Conservation (phyloP, 345 rosid species). For the Gossypium sturtianum region DNA sequence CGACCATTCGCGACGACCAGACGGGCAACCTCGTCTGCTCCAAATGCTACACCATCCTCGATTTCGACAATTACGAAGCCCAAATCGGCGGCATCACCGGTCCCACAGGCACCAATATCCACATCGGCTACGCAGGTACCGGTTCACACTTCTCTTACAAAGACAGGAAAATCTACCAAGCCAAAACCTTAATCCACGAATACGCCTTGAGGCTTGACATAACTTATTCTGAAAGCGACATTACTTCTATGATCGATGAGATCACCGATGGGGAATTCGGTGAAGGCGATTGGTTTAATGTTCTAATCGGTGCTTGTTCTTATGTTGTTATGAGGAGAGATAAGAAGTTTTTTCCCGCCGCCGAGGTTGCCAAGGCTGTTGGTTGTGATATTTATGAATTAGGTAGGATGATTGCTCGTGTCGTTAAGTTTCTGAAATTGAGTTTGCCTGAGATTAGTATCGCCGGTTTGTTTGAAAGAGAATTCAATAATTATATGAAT, state of each 20-base stretch:
- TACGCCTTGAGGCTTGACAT: slow-evolving; percentile 29
- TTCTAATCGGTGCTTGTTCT: slow-evolving; percentile 66
- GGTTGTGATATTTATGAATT: slow-evolving; percentile 57
- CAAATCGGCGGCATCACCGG: slow-evolving; percentile 38
- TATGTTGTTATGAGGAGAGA: slow-evolving; percentile 49
- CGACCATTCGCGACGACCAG: slow-evolving; percentile 38
- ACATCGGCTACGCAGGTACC: slow-evolving; percentile 50
- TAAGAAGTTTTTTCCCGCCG: slow-evolving; percentile 41
- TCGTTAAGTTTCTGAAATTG: slow-evolving; percentile 45
- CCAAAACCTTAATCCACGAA: slow-evolving; percentile 38
- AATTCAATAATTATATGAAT: slow-evolving; percentile 22
- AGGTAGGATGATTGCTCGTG: slow-evolving; percentile 64
- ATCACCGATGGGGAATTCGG: slow-evolving; percentile 70
- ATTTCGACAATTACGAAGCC: slow-evolving; percentile 40
- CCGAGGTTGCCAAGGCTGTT: slow-evolving; percentile 35
- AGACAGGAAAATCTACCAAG: slow-evolving; percentile 62
- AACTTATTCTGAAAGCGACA: slow-evolving; percentile 5
- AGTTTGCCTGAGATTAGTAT: slow-evolving; percentile 50
- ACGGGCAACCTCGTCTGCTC: slow-evolving; percentile 40
- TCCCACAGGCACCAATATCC: slow-evolving; percentile 52
- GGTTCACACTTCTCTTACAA: slow-evolving; percentile 42
- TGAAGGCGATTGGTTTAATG: slow-evolving; percentile 55
- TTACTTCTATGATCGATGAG: slow-evolving; percentile 26
- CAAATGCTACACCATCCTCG: slow-evolving; percentile 41
- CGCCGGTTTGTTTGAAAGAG: slow-evolving; percentile 41